Evolutionary conservation across 2,329 filamentous ascomycete genomes (phyloP).

Genomic region (Phoma sp.): DNA sequence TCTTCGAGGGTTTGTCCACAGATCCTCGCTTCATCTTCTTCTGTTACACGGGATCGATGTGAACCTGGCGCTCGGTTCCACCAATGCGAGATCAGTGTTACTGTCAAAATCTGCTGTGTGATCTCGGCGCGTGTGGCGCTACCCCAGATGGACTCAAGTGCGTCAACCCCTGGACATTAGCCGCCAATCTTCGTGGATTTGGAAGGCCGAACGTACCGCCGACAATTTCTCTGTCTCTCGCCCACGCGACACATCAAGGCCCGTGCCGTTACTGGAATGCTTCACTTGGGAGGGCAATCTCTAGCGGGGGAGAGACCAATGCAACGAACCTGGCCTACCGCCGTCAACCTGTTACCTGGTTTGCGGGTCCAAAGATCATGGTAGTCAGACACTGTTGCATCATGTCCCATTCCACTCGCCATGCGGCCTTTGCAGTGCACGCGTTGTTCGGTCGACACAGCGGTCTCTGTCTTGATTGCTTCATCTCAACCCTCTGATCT

Average conservation of each 20-base stretch:
- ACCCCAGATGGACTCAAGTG: conserved; percentile 37
- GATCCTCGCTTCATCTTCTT: conserved; percentile 24
- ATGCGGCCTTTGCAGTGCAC: conserved; percentile 18
- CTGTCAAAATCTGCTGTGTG: conserved; percentile 34
- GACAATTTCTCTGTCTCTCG: conserved; percentile 33
- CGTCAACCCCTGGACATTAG: conserved; percentile 36
- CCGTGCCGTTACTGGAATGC: conserved; percentile 21
- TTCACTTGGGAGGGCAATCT: conserved; percentile 19
- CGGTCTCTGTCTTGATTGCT: conserved; percentile 15
- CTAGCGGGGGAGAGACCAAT: conserved; percentile 17
- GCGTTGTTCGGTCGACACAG: conserved; percentile 20
- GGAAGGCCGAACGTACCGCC: conserved; percentile 24
- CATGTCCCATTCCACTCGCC: conserved; percentile 16
- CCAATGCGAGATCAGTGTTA: conserved; percentile 47
- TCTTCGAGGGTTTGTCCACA: conserved; percentile 16
- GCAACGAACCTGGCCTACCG: conserved; percentile 13
- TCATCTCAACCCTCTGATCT: neutral
- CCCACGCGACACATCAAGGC: conserved; percentile 36
- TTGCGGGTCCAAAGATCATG: conserved; percentile 23
- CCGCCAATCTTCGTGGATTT: conserved; percentile 27
- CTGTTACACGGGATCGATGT: conserved; percentile 43
- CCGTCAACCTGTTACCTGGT: conserved; percentile 19
- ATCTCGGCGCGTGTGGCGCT: conserved; percentile 41
- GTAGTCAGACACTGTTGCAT: conserved; percentile 31
- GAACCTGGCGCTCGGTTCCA: conserved; percentile 45